Base-by-base conservation (phyloP, 352 stramenopile species). In the Globisporangium echinulatum region DNA sequence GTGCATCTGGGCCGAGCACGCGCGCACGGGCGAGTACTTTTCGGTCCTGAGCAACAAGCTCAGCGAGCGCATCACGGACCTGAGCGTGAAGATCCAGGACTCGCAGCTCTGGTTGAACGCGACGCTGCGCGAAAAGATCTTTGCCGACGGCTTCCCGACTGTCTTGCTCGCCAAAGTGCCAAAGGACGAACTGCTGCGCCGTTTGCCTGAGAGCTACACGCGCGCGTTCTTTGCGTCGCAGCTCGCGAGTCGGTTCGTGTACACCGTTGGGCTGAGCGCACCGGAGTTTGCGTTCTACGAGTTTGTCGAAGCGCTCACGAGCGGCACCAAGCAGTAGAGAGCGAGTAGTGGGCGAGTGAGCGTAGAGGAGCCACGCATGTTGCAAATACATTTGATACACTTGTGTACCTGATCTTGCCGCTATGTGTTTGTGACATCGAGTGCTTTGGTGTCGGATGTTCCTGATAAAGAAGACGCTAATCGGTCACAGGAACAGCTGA, bases 261-360 rank as follows among this genome's bases (percentile, higher is more conserved):
- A 94, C 71, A 76, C 71, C 19, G 79, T 82, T 42, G 82, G 82
- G 8, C 68, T 92, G 38, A 75, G 70, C 54, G 79, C 78, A 8
- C 82, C 80, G 8, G 84, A 94, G 66, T 94, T 92, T 44, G 81
- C 82, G 37, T 94, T 94, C 72, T 94, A 92, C 72, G 84, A 94
- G 71, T 94, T 92, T 55, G 82, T 92, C 36, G 62, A 91, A 54
- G 67, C 71, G 47, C 76, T 92, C 55, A 77, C 58, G n/a, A 52
- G 37, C 47, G 36, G 36, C 51, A 55, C 14, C 36, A 46, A 55
- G 51, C 33, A 47, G 19, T 55, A 55, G 49, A 53, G 9, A 36
- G 48, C 8, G n/a, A 38, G 19, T 25, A 25, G 19, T 25, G 19
- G 19, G 39, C 7, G 46, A 50, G 46, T 25, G 46, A 50, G 15